Evolutionary conservation across 768 basidiomycete species (phyloP), one percentile per base, ranked within the genome.

Genomic region (Favolaschia claudopus): DNA sequence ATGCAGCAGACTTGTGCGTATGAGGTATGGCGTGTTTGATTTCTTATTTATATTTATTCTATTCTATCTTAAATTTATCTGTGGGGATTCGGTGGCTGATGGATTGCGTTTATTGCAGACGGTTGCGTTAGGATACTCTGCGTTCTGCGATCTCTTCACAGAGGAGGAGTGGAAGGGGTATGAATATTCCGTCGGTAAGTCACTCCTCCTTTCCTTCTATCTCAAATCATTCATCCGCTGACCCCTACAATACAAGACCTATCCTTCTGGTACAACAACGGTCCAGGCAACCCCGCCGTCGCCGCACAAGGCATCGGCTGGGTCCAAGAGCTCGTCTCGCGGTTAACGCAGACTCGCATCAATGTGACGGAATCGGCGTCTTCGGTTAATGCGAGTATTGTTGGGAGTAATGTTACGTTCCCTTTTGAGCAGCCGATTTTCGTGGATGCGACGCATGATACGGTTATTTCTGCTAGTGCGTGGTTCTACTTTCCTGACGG

Each of bases 91-190:
- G n/a, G n/a, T n/a, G n/a, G 27, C 29, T 20, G 33, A 53, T 29
- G 22, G 37, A 32, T 29, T 44, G 14, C 7, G 9, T 29, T 37
- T 28, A 12, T 15, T 34, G n/a, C 47, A 91, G 87, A 91, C 92
- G 27, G 91, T 93, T 44, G 82, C 90, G 0, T 84, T 92, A 13
- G 90, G 90, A 1, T 92, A 86, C 67, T 91, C 90, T 13, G 76
- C 79, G 37, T 94, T 93, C 71, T 94, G 92, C 61, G 82, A 80
- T 38, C 71, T 93, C n/a, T 94, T 94, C 71, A 91, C 89, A 0
- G 82, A 89, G 64, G 85, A 88, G 31, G 92, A 93, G 69, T 94
- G 91, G 92, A 82, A 86, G 66, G 86, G 88, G 0, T 92, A 86
- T 69, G 85, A 89, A 61, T 92, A 93, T 55, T 77, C 83, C 15